Evolutionary conservation across 768 basidiomycete species (phyloP), one percentile per base, ranked within the genome.

Genomic region (Kwoniella europaea): DNA sequence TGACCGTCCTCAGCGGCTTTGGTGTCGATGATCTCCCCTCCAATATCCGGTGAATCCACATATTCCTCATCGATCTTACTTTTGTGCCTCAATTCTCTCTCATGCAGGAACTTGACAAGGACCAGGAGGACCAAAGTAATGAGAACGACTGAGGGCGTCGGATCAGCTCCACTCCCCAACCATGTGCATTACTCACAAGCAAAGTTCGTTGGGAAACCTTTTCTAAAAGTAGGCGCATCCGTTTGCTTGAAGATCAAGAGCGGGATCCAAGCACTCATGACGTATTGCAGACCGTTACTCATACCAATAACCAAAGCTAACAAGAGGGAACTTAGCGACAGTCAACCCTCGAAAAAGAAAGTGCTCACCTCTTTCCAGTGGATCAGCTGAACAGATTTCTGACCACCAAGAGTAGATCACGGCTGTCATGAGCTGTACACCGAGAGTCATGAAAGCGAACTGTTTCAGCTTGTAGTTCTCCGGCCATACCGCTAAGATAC

Each of bases 221-320:
- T 67, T 20, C 65, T 55, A 22, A 67, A 67, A 10, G 27, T 55
- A n/a, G 65, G 65, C 16, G 65, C 22, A 20, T 67, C 65, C 24
- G 65, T 67, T 42, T 67, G 65, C 63, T 65, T 54, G 65, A 67
- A 67, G 65, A 67, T 67, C 16, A 67, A 35, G 35, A 67, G 27
- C 16, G 65, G 65, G 15, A 67, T 16, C 65, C 65, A 67, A 35
- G 65, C 65, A 16, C 20, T 24, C 54, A 67, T 56, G 12, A 56
- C 65, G 53, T 67, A 67, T 58, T 55, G 55, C 42, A 67, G 41
- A 29, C 65, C 65, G 35, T 67, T 58, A 29, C 16, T 20, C 24
- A 56, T 24, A 46, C 54, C 20, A 55, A 67, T 58, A 2, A 67
- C 65, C 27, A 67, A 22, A 16, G 65, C 65, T 62, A 20, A 41